Conservation (phyloP, 2,329 filamentous ascomycete genomes). For the Colletotrichum filicis region DNA sequence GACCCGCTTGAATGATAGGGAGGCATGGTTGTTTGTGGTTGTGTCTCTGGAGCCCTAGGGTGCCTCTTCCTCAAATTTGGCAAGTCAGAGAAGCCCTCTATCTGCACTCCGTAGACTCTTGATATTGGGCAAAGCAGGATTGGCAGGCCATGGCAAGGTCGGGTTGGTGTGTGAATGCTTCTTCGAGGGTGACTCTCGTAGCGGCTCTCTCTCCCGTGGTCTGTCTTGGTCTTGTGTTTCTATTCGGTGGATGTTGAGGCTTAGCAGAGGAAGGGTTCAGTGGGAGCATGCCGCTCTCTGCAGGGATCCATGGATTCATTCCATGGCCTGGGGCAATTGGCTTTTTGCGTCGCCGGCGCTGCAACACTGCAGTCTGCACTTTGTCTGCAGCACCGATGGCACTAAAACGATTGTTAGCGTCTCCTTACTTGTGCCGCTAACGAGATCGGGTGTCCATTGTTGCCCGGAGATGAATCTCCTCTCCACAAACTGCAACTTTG, state of each 20-base stretch:
- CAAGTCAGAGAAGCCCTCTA: slow-evolving; percentile 7
- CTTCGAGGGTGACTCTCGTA: background rate
- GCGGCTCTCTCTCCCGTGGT: background rate
- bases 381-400: slow-evolving; percentile 22
- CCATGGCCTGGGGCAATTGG: background rate
- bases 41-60: background rate
- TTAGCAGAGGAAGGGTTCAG: slow-evolving; percentile 28
- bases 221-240: slow-evolving; percentile 28
- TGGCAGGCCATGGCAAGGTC: slow-evolving; percentile 8
- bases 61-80: slow-evolving; percentile 16
- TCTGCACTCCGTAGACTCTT: background rate
- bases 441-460: slow-evolving; percentile 29
- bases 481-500: slow-evolving; percentile 21
- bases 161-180: background rate
- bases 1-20: background rate
- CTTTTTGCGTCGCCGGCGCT: background rate
- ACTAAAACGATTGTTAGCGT: slow-evolving; percentile 13
- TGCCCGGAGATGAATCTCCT: slow-evolving; percentile 32
- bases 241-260: slow-evolving; percentile 20
- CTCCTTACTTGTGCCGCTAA: slow-evolving; percentile 1
- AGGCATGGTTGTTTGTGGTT: background rate
- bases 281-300: background rate
- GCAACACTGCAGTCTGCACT: background rate
- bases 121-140: background rate
- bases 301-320: slow-evolving; percentile 14